Conservation (phyloP, 2,329 filamentous ascomycete species). For the Fusarium buxicola region DNA sequence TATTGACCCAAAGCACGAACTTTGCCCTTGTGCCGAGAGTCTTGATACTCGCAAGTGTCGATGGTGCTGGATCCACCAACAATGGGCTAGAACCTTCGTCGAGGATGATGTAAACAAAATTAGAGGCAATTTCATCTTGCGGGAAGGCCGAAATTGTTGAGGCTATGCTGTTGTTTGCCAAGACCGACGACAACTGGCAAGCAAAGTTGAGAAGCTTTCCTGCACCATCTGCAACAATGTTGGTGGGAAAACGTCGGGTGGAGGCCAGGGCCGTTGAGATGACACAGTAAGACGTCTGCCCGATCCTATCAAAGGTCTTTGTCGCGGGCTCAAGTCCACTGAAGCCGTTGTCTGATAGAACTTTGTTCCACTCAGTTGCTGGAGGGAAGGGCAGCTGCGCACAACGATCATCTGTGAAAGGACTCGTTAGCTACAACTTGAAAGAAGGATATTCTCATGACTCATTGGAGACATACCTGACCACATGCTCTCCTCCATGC, state of each 20-base stretch:
- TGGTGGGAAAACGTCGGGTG: neutral
- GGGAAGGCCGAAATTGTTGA: neutral
- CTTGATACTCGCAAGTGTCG: neutral
- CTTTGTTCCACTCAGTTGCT: neutral
- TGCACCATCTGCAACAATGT: neutral
- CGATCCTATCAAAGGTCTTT: conserved; percentile 19
- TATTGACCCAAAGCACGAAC: conserved; percentile 14
- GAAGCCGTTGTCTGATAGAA: conserved; percentile 7
- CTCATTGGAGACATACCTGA: conserved; percentile 7
- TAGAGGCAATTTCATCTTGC: accelerated
- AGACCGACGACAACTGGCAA: neutral
- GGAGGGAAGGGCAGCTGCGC: conserved; percentile 11
- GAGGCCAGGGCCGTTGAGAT: neutral
- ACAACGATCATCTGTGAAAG: neutral
- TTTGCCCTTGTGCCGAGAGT: neutral
- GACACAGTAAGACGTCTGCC: conserved; percentile 16
- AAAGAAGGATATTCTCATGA: neutral
- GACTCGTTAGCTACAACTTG: neutral
- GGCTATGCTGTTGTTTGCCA: neutral
- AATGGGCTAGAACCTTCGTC: neutral
- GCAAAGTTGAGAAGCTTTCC: conserved; percentile 5
- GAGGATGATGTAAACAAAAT: conserved; percentile 15
- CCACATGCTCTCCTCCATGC: conserved; percentile 25
- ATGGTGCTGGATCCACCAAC: accelerated
- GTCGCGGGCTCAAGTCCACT: conserved; percentile 26